phyloP scores from a whole-genome alignment of 768 basidiomycete genomes.

The Serendipita sp. region DNA sequence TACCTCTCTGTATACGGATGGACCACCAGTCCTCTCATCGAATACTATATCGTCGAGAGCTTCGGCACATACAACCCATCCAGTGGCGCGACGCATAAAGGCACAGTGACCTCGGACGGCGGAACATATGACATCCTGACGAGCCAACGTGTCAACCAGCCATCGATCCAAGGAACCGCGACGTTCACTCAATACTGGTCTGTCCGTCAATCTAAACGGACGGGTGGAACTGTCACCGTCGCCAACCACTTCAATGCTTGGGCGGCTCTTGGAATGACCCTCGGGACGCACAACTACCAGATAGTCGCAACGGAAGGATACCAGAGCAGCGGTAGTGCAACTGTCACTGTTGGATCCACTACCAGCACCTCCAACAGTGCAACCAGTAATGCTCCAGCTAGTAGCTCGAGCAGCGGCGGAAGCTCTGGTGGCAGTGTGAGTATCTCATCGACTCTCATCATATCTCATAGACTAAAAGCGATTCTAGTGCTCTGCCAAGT shows the following conservation, averaged over 20 bases:
- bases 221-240: no score
- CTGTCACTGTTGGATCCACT: no score
- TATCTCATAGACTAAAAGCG: background rate
- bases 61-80: constrained; percentile 27
- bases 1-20: constrained; percentile 33
- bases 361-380: background rate
- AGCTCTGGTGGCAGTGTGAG: background rate
- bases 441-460: background rate
- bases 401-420: background rate
- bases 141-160: constrained; percentile 23
- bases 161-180: constrained; percentile 27
- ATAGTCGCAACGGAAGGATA: no score
- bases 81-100: constrained; percentile 19
- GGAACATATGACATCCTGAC: constrained; percentile 27
- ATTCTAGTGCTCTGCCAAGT: constrained; percentile 2
- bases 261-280: no score
- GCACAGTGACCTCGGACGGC: constrained; percentile 27
- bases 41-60: constrained; percentile 31
- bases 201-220: constrained; percentile 17
- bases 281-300: no score
- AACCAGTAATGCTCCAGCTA: background rate
- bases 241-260: no score
- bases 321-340: no score
- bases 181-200: constrained; percentile 35
- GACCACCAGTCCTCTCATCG: constrained; percentile 29